These are phyloP conservation scores for Vachellia collinsii DNA, from an alignment of 306 rosid species.

Conservation along the genomic window DNA sequence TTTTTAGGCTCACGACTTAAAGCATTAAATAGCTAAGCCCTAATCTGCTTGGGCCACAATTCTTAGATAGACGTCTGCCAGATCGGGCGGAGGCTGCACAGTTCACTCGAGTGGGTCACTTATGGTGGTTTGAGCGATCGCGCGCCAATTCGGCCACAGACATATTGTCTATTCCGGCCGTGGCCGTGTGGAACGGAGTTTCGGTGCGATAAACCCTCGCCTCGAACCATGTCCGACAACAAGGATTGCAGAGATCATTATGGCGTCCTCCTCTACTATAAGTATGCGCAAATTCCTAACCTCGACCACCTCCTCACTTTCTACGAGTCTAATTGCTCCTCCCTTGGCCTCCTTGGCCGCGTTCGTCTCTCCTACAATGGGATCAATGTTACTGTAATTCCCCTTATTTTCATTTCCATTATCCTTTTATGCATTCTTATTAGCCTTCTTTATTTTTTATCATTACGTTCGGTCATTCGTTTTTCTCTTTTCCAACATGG, in stretches of 20 bases:
- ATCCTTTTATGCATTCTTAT: background rate
- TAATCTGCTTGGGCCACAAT: background rate
- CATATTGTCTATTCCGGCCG: background rate
- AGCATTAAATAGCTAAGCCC: background rate
- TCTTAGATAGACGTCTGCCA: background rate
- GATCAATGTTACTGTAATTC: slow-evolving; percentile 80
- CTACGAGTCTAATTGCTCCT: slow-evolving; percentile 74
- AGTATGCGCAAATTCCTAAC: slow-evolving; percentile 63
- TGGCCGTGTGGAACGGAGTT: background rate
- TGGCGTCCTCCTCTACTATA: slow-evolving; percentile 80
- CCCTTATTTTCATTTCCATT: background rate
- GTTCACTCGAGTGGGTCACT: background rate
- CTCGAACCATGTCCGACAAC: slow-evolving; percentile 45
- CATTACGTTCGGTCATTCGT: background rate
- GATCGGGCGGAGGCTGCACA: background rate
- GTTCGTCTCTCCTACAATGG: slow-evolving; percentile 85
- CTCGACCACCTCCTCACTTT: slow-evolving; percentile 60
- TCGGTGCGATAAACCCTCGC: slow-evolving; percentile 16
- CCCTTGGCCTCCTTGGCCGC: slow-evolving; percentile 81
- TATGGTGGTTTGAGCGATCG: background rate
- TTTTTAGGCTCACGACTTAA: too few relatives aligned
- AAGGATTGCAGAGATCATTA: slow-evolving; percentile 40
- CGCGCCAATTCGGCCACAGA: background rate
- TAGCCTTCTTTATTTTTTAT: background rate
- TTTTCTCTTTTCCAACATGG: slow-evolving; percentile 1